A percentile compares a stretch with the other conserved stretches of the same genome.
These are phyloP conservation scores for Gyromitra esculenta DNA, from an alignment of 2,329 filamentous ascomycete genomes.

Conservation along the genomic window DNA sequence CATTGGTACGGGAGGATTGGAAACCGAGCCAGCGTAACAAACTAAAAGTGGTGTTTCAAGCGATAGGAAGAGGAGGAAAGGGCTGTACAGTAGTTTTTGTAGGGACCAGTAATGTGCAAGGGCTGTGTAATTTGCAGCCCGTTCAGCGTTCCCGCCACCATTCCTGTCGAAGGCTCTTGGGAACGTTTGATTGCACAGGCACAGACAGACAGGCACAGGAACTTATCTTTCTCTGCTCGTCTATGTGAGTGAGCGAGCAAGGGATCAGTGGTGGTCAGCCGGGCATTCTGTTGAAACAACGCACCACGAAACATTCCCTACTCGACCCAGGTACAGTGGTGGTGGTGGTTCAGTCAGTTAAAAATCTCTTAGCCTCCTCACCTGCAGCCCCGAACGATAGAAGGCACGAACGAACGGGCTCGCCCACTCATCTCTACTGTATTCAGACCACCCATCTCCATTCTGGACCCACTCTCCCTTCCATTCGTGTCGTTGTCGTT, in stretches of 20 bases:
- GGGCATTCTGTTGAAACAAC: slow-evolving; percentile 24
- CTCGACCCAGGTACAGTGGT: neutral
- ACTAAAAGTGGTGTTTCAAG: slow-evolving; percentile 8
- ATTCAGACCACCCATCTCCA: neutral
- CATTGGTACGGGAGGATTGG: slow-evolving; percentile 9
- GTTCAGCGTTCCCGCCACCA: slow-evolving; percentile 7
- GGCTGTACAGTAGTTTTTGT: neutral
- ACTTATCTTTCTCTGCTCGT: slow-evolving; percentile 1
- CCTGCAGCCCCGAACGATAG: neutral
- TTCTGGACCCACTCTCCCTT: neutral
- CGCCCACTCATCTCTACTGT: neutral
- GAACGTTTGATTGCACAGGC: neutral
- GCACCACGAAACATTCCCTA: slow-evolving; percentile 27
- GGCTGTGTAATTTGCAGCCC: slow-evolving; percentile 30
- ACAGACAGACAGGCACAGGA: neutral
- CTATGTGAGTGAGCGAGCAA: neutral
- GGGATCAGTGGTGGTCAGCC: slow-evolving; percentile 16
- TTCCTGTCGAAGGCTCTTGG: slow-evolving; percentile 7
- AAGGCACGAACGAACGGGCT: neutral
- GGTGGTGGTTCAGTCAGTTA: slow-evolving; percentile 11
- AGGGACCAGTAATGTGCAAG: slow-evolving; percentile 29
- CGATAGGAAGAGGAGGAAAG: slow-evolving; percentile 10
- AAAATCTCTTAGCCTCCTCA: slow-evolving; percentile 8
- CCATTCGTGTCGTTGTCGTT: neutral
- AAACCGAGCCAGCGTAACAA: slow-evolving; percentile 22